Evolutionary conservation across 192 early-diverging fungal species (phyloP).

Genomic region (Rhizophagus sp.): DNA sequence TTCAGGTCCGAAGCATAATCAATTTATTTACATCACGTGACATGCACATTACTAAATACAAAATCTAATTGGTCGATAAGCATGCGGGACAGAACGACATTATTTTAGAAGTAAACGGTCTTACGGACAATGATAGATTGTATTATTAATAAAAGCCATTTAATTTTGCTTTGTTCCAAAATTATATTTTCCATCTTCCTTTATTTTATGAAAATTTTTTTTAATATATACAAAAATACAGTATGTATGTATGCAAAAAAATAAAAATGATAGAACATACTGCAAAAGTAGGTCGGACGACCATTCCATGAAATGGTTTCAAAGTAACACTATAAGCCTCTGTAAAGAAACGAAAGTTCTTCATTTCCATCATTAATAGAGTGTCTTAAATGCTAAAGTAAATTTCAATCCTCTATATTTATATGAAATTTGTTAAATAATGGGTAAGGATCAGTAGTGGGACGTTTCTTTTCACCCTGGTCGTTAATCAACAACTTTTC

Average conservation of each 20-base stretch:
- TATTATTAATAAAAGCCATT: too few species aligned
- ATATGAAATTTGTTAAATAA: background rate
- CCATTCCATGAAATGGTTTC: slow-evolving; percentile 66
- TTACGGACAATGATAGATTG: too few species aligned
- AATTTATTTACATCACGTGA: too few species aligned
- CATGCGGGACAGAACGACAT: too few species aligned
- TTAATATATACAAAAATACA: background rate
- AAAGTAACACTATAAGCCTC: slow-evolving; percentile 72
- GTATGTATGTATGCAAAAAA: background rate
- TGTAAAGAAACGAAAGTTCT: slow-evolving; percentile 75
- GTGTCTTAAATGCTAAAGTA: slow-evolving; percentile 63
- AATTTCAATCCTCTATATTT: slow-evolving; percentile 69
- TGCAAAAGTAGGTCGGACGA: slow-evolving; percentile 67
- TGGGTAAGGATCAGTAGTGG: slow-evolving; percentile 63
- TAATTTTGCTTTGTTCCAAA: background rate
- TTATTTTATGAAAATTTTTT: slow-evolving; percentile 54
- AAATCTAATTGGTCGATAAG: too few species aligned
- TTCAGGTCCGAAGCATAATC: too few species aligned
- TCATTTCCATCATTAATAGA: slow-evolving; percentile 53
- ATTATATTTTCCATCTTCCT: background rate
- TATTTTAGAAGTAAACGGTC: too few species aligned
- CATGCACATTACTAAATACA: too few species aligned
- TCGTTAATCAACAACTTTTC: slow-evolving; percentile 80
- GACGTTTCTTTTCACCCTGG: slow-evolving; percentile 74
- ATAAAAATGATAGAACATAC: slow-evolving; percentile 40